Conservation (phyloP, 2,329 filamentous ascomycete species). For the Fonsecaea nubica region DNA sequence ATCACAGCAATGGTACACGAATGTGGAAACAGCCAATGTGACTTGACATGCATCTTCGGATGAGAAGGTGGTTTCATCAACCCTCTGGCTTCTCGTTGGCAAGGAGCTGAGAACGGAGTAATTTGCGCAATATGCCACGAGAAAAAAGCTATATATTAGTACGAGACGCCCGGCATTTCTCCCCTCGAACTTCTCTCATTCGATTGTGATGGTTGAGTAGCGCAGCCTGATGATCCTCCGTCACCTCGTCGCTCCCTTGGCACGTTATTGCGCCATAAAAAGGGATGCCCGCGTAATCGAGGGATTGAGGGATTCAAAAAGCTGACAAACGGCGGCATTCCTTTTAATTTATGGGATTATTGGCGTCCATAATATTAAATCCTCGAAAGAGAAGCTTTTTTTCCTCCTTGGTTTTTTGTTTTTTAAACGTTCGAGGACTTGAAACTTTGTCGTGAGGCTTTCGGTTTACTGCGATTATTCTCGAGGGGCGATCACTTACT, state of each 20-base stretch:
- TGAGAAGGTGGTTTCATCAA: too few relatives aligned
- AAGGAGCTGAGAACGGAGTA: too few relatives aligned
- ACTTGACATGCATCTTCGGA: too few relatives aligned
- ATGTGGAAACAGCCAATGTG: too few relatives aligned
- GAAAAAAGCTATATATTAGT: too few relatives aligned
- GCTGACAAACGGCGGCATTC: neutral
- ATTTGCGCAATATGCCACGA: too few relatives aligned
- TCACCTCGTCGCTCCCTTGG: neutral
- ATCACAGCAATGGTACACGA: neutral
- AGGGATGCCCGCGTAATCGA: slow-evolving; percentile 12
- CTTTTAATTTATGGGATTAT: neutral
- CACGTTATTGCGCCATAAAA: slow-evolving; percentile 16
- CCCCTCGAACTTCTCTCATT: neutral
- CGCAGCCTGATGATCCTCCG: slow-evolving; percentile 1
- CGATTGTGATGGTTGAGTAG: neutral
- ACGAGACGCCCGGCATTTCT: neutral
- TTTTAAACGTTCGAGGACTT: neutral
- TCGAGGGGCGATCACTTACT: too few relatives aligned
- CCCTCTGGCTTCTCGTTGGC: too few relatives aligned
- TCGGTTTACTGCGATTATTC: too few relatives aligned
- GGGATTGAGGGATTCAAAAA: neutral
- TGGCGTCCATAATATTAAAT: too few relatives aligned
- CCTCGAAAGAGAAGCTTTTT: too few relatives aligned
- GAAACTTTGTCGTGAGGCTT: too few relatives aligned
- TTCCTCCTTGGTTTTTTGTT: neutral